phyloP scores from a whole-genome alignment of 2,329 filamentous ascomycete genomes.

The Aspergillus thermomutatus region DNA sequence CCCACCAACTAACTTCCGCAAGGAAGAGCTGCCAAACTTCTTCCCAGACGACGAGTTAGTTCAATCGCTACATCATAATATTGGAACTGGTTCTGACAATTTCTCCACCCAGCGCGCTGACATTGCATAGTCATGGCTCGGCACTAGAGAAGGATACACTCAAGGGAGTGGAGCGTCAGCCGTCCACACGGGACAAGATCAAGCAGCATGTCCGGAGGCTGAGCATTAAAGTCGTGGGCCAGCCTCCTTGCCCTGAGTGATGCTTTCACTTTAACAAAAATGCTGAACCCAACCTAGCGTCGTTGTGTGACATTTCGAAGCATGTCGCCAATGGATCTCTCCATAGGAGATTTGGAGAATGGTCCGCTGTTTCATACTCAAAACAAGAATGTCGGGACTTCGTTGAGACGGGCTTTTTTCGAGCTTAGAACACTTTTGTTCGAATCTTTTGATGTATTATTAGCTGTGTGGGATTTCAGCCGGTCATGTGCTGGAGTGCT shows the following conservation, averaged over 20 bases:
- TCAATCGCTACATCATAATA: conserved; percentile 10
- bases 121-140: conserved; percentile 29
- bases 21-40: conserved; percentile 38
- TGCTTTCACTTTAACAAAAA: background rate
- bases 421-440: conserved; percentile 20
- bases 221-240: conserved; percentile 24
- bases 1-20: conserved; percentile 42
- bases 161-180: conserved; percentile 22
- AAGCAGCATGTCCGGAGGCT: conserved; percentile 27
- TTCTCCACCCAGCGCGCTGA: conserved; percentile 29
- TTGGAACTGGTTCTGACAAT: conserved; percentile 24
- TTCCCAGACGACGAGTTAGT: conserved; percentile 40
- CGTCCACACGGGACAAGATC: conserved; percentile 28
- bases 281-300: background rate
- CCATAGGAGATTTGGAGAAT: background rate
- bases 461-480: conserved; percentile 11
- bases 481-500: conserved; percentile 20
- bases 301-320: background rate
- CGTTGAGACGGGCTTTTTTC: conserved; percentile 39
- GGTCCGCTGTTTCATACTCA: conserved; percentile 18
- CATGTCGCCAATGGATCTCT: conserved; percentile 2
- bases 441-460: conserved; percentile 10
- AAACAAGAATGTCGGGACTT: conserved; percentile 44
- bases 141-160: conserved; percentile 28
- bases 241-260: conserved; percentile 14